phyloP scores from a whole-genome alignment of 192 early-diverging fungal genomes.

The Coemansia sp. region DNA sequence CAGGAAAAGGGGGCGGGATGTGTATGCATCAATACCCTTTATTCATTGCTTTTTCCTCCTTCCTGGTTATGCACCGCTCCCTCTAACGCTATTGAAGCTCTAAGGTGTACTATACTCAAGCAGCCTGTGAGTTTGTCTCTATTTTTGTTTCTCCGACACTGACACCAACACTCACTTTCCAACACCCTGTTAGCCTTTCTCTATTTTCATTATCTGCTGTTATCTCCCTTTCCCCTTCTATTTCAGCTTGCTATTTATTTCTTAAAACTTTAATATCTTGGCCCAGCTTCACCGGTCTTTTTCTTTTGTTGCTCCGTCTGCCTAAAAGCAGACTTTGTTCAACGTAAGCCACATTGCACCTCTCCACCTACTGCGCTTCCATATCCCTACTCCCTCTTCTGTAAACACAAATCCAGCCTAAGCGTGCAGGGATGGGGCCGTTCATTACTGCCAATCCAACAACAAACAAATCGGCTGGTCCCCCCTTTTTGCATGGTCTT shows the following conservation, averaged over 20 bases:
- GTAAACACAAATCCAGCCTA: no score
- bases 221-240: conserved; percentile 5
- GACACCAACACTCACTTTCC: background rate
- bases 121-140: background rate
- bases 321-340: no score
- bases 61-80: background rate
- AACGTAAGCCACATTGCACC: no score
- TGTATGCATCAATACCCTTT: background rate
- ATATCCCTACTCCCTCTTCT: no score
- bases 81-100: background rate
- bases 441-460: no score
- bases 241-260: background rate
- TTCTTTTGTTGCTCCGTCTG: background rate
- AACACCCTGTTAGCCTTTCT: background rate
- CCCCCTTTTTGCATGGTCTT: no score
- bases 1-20: background rate
- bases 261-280: background rate
- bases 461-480: no score
- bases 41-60: background rate
- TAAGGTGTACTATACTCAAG: conserved; percentile 3
- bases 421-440: no score
- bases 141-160: background rate
- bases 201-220: conserved; percentile 1
- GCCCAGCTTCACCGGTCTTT: background rate
- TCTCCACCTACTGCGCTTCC: no score